Base-by-base conservation (phyloP, 371 early-diverging fungal genomes). In the Haplosporangium sp. region DNA sequence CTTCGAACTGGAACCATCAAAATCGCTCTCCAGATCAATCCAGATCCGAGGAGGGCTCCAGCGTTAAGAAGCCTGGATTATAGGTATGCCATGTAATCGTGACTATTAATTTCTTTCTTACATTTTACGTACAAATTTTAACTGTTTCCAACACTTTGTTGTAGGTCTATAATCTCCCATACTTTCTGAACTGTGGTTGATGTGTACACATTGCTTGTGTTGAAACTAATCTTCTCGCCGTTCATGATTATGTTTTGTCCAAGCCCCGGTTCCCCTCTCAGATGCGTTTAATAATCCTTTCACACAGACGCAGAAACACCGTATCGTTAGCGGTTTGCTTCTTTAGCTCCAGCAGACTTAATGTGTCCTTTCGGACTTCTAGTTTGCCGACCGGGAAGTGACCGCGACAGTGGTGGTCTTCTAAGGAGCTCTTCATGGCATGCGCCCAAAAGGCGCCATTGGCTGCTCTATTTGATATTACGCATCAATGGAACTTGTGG, bases 311-410 rank as follows among this genome's bases (percentile, higher is more conserved):
- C 47, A 61, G 20, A 50, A 61, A 61, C 53, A 61, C 51, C 62
- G 52, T 61, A 52, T 61, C 62, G 29, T 51, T 50, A 37, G 52
- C 62, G 51, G 62, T 52, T 61, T 61, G 53, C 62, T 40, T 61
- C 62, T 61, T 61, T 61, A 61, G 53, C 62, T 61, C 29, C 51
- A 61, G 53, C 52, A 52, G 62, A 61, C 52, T 51, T 52, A 61
- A 61, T 52, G 62, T 48, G 60, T 40, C 51, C 60, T 60, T 60
- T 60, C n/a, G 50, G 60, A 48, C 48, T 48, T 60, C 60, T 61
- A 52, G 62, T 61, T 61, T 61, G 62, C 62, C 52, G 62, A 61
- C 62, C 62, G 62, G 62, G 58, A 45, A 46, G 58, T 43, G 58
- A 45, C 58, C 23, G 58, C 23, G 58, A 58, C 58, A 58, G 58